phyloP scores from a whole-genome alignment of 495 filamentous ascomycete species.

The Trichodelitschia bisporula region DNA sequence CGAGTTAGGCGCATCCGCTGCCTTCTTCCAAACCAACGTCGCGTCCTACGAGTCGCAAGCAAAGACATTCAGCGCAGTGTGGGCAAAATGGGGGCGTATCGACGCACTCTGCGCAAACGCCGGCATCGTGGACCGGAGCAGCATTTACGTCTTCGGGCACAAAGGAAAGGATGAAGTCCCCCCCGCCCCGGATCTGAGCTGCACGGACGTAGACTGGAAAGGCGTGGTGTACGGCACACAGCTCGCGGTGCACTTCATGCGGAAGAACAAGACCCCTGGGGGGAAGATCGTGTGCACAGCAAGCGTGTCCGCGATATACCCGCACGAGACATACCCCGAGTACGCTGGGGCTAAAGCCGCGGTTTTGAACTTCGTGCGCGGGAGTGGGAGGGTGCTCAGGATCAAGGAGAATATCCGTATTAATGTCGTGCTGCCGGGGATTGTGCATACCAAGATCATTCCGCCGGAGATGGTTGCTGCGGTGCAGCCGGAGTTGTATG shows the following conservation, averaged over 20 bases:
- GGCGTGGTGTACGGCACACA: constrained; percentile 19
- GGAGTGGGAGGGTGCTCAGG: constrained; percentile 13
- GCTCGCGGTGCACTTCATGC: constrained; percentile 20
- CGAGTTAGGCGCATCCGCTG: constrained; percentile 14
- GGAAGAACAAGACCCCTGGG: constrained; percentile 16
- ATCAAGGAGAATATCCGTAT: constrained; percentile 17
- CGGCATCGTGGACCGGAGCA: constrained; percentile 15
- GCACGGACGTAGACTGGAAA: constrained; percentile 20
- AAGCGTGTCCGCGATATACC: constrained; percentile 14
- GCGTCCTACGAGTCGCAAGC: constrained; percentile 17
- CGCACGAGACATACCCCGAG: constrained; percentile 16
- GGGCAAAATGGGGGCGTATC: constrained; percentile 13
- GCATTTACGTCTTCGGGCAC: not conserved
- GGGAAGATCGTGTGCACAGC: constrained; percentile 17
- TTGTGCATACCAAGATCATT: constrained; percentile 17
- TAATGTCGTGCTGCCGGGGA: constrained; percentile 14
- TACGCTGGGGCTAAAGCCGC: constrained; percentile 20
- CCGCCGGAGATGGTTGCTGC: constrained; percentile 16
- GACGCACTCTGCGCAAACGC: constrained; percentile 20
- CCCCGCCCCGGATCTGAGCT: constrained; percentile 13
- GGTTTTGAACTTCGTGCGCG: constrained; percentile 16
- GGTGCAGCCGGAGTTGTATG: constrained; percentile 12
- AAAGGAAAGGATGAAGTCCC: constrained; percentile 10
- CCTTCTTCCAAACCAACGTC: constrained; percentile 15
- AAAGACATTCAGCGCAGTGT: constrained; percentile 13